phyloP scores from a whole-genome alignment of 768 basidiomycete genomes.

The Tulasnella sp. region DNA sequence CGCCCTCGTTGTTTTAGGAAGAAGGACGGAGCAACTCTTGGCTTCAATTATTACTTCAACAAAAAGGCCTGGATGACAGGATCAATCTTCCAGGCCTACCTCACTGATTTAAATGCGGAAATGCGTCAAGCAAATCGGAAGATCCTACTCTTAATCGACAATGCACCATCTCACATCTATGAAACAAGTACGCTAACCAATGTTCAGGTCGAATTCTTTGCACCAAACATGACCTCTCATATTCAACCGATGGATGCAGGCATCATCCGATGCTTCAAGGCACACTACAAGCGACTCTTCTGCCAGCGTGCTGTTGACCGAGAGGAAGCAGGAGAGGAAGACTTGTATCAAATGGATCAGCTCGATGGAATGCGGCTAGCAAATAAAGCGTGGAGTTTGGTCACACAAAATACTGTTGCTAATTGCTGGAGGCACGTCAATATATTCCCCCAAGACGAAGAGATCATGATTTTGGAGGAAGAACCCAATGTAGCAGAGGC shows the following conservation, averaged over 20 bases:
- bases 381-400: slow-evolving; percentile 26
- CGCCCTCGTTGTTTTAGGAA: background rate
- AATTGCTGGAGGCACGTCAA: slow-evolving; percentile 29
- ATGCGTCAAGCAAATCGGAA: slow-evolving; percentile 11
- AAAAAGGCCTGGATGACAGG: slow-evolving; percentile 13
- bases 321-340: slow-evolving; percentile 1
- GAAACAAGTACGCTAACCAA: background rate
- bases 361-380: slow-evolving; percentile 30
- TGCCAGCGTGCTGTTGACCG: slow-evolving; percentile 25
- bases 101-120: background rate
- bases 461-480: background rate
- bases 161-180: slow-evolving; percentile 13
- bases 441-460: background rate
- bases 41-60: slow-evolving; percentile 7
- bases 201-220: slow-evolving; percentile 12
- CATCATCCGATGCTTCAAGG: slow-evolving; percentile 19
- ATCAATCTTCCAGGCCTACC: slow-evolving; percentile 1
- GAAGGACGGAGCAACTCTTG: background rate
- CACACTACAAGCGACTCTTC: slow-evolving; percentile 26
- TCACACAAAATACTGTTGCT: slow-evolving; percentile 26
- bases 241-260: slow-evolving; percentile 19
- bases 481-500: background rate
- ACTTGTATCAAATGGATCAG: slow-evolving; percentile 31
- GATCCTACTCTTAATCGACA: slow-evolving; percentile 17
- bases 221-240: slow-evolving; percentile 18